Percentiles rank a stretch among this genome's conserved stretches.
phyloP scores from a whole-genome alignment of 2,329 filamentous ascomycete species.

The Pseudocercospora pini-densiflorae region DNA sequence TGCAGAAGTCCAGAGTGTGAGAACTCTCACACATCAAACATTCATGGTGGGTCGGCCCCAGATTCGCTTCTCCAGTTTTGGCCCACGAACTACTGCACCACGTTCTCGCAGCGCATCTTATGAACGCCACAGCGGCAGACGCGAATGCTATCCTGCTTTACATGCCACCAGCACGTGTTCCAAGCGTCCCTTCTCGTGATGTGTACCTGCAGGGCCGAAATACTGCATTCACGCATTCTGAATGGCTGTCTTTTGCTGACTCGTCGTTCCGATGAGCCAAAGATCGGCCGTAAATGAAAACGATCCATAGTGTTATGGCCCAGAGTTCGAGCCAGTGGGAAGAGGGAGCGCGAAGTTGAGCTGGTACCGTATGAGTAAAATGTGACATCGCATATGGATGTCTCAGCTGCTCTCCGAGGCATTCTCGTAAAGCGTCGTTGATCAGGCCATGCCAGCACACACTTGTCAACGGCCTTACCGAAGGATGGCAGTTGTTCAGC shows the following conservation, averaged over 20 bases:
- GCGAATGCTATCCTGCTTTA: background rate
- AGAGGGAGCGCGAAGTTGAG: background rate
- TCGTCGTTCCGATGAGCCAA: background rate
- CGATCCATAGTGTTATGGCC: background rate
- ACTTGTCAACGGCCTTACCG: background rate
- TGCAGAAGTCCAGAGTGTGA: background rate
- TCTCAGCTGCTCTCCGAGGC: background rate
- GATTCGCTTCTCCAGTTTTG: constrained; percentile 7
- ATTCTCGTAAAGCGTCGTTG: background rate
- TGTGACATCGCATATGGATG: background rate
- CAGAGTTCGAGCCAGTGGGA: background rate
- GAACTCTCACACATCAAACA: background rate
- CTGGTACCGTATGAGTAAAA: background rate
- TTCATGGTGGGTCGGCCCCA: background rate
- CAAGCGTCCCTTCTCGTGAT: background rate
- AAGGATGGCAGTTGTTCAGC: background rate
- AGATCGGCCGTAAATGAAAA: background rate
- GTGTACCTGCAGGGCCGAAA: background rate
- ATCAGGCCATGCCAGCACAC: background rate
- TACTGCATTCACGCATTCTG: background rate
- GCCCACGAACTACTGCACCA: constrained; percentile 8
- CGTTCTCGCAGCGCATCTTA: constrained; percentile 19
- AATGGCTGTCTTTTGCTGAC: background rate
- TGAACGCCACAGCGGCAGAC: constrained; percentile 1
- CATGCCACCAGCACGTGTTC: background rate